Evolutionary conservation across 2,329 filamentous ascomycete species (phyloP).

Genomic region (Botryotinia convoluta): DNA sequence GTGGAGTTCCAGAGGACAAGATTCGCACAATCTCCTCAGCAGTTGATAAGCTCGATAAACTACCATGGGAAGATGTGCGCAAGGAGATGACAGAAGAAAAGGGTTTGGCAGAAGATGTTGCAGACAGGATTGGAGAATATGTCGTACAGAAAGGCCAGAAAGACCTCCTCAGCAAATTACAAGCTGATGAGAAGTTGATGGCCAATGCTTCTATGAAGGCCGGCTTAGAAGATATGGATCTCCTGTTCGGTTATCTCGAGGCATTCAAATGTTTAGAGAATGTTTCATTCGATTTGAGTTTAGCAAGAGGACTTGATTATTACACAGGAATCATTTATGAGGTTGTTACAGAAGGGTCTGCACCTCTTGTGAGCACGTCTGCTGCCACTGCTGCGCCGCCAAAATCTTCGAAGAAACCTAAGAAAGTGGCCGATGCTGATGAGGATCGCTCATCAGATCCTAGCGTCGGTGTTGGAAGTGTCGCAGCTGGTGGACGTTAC

Average conservation of each 20-base stretch:
- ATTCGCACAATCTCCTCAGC: conserved; percentile 87
- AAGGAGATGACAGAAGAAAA: conserved; percentile 94
- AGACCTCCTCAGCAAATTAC: conserved; percentile 70
- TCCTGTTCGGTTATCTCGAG: conserved; percentile 79
- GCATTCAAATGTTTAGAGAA: conserved; percentile 69
- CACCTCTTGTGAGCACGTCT: conserved; percentile 39
- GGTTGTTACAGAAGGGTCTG: conserved; percentile 69
- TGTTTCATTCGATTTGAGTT: conserved; percentile 84
- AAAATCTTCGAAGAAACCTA: conserved; percentile 41
- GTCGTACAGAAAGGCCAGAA: conserved; percentile 73
- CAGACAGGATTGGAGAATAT: conserved; percentile 84
- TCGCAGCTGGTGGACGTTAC: conserved; percentile 87
- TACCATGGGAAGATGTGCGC: conserved; percentile 83
- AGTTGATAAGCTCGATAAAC: conserved; percentile 94
- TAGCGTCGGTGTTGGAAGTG: conserved; percentile 79
- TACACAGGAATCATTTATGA: conserved; percentile 79
- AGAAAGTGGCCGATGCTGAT: conserved; percentile 50
- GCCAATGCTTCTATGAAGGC: conserved; percentile 73
- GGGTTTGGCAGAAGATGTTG: conserved; percentile 70
- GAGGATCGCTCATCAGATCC: conserved; percentile 74
- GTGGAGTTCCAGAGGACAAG: conserved; percentile 83
- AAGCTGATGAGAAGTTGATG: conserved; percentile 63
- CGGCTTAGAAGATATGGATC: conserved; percentile 76
- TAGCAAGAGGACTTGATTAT: conserved; percentile 87
- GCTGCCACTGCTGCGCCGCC: conserved; percentile 42